These are phyloP conservation scores for Euphorbia corollata DNA, from an alignment of 441 rosid species.

Conservation along the genomic window DNA sequence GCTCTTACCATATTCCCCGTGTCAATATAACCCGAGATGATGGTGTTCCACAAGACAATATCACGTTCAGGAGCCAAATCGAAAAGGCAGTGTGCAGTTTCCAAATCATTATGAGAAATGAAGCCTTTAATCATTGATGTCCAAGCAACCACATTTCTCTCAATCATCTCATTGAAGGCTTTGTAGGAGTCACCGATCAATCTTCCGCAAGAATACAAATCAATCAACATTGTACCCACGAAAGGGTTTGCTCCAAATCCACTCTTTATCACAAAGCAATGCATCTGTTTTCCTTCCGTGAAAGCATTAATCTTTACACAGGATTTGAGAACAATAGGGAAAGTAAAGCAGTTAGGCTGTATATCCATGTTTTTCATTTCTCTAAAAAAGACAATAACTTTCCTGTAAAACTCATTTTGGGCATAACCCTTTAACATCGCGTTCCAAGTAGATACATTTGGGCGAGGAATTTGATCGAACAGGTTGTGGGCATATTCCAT, in stretches of 20 bases:
- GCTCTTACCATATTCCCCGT: slow-evolving; percentile 48
- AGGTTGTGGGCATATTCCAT: slow-evolving; percentile 41
- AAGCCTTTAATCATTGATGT: slow-evolving; percentile 50
- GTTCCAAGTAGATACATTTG: slow-evolving; percentile 45
- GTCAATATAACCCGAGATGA: slow-evolving; percentile 52
- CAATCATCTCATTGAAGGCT: slow-evolving; percentile 51
- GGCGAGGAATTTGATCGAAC: slow-evolving; percentile 50
- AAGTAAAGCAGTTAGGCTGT: slow-evolving; percentile 50
- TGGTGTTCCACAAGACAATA: slow-evolving; percentile 56
- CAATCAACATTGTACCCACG: slow-evolving; percentile 50
- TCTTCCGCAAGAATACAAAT: slow-evolving; percentile 47
- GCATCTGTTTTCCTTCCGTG: slow-evolving; percentile 47
- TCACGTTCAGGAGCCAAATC: slow-evolving; percentile 60
- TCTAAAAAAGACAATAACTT: slow-evolving; percentile 39
- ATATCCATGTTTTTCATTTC: slow-evolving; percentile 37
- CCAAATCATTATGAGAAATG: slow-evolving; percentile 37
- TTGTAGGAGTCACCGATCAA: slow-evolving; percentile 33
- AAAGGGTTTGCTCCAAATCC: slow-evolving; percentile 44
- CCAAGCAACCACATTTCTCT: slow-evolving; percentile 65
- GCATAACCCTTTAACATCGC: slow-evolving; percentile 51
- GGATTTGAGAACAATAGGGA: slow-evolving; percentile 50
- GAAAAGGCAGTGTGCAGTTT: slow-evolving; percentile 44
- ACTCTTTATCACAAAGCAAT: slow-evolving; percentile 45
- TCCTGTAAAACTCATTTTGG: slow-evolving; percentile 22
- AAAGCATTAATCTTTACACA: slow-evolving; percentile 36